Evolutionary conservation across 78 protist species (phyloP).

Genomic region (Tieghemostelium lacteum): DNA sequence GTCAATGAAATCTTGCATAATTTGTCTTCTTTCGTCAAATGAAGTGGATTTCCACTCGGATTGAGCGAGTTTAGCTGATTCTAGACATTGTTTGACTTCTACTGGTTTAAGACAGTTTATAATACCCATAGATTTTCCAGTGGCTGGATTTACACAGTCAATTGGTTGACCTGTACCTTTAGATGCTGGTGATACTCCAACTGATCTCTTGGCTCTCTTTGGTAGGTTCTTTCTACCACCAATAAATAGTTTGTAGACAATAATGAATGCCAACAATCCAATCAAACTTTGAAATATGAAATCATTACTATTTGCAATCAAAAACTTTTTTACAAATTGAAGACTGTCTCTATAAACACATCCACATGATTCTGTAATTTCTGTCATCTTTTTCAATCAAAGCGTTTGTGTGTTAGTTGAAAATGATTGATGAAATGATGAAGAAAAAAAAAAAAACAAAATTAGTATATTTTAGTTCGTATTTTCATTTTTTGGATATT

Average conservation of each 20-base stretch:
- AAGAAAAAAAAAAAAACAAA: neutral
- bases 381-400: too few relatives aligned
- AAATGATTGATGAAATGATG: too few relatives aligned
- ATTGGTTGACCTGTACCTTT: slow-evolving; percentile 44
- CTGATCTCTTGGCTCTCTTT: slow-evolving; percentile 16
- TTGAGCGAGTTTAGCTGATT: slow-evolving; percentile 67
- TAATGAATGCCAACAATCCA: slow-evolving; percentile 4
- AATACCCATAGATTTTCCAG: slow-evolving; percentile 65
- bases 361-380: neutral
- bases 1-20: slow-evolving; percentile 76
- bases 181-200: slow-evolving; percentile 66
- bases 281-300: neutral
- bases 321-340: too few relatives aligned
- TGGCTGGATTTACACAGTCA: slow-evolving; percentile 81
- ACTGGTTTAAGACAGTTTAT: slow-evolving; percentile 59
- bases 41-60: slow-evolving; percentile 77
- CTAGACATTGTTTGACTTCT: slow-evolving; percentile 52
- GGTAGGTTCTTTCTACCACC: slow-evolving; percentile 1
- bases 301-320: neutral
- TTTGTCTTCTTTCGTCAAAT: slow-evolving; percentile 67
- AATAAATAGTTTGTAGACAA: slow-evolving; percentile 7
- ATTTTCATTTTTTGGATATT: too few relatives aligned
- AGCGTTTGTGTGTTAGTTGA: neutral
- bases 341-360: neutral
- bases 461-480: neutral